These are phyloP conservation scores for Aspergillus floridensis DNA, from an alignment of 2,329 filamentous ascomycete genomes.

Conservation along the genomic window DNA sequence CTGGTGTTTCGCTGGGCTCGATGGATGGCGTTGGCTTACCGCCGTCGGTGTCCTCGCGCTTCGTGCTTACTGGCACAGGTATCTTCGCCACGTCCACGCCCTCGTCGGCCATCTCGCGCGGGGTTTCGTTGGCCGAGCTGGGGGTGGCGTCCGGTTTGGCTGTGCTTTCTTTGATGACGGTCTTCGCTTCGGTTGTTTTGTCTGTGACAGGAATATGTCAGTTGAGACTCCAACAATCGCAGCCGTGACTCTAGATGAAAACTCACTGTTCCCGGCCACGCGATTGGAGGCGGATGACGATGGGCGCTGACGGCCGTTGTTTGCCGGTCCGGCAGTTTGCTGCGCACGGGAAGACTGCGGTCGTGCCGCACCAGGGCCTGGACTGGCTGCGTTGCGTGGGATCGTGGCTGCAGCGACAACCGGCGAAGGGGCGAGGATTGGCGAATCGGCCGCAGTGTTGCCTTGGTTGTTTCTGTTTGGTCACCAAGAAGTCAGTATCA, in stretches of 20 bases:
- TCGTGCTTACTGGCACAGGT: slow-evolving; percentile 24
- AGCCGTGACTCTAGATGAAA: slow-evolving; percentile 23
- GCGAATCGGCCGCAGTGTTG: slow-evolving; percentile 58
- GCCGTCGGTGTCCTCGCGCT: slow-evolving; percentile 36
- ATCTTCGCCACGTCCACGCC: slow-evolving; percentile 17
- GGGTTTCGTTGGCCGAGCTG: slow-evolving; percentile 38
- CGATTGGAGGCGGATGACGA: slow-evolving; percentile 62
- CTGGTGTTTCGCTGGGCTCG: slow-evolving; percentile 36
- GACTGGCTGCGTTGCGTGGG: slow-evolving; percentile 61
- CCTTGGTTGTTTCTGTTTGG: slow-evolving; percentile 46
- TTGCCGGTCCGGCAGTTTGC: slow-evolving; percentile 69
- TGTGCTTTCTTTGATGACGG: slow-evolving; percentile 50
- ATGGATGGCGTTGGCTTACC: slow-evolving; percentile 28
- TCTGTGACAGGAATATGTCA: slow-evolving; percentile 20
- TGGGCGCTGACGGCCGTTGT: slow-evolving; percentile 56
- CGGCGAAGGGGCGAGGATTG: slow-evolving; percentile 72
- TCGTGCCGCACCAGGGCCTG: slow-evolving; percentile 57
- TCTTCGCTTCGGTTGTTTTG: slow-evolving; percentile 51
- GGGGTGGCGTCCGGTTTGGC: slow-evolving; percentile 26
- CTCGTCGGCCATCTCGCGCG: slow-evolving; percentile 31
- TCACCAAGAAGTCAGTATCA: slow-evolving; percentile 10
- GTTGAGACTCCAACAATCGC: slow-evolving; percentile 19
- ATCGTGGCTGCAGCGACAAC: slow-evolving; percentile 62
- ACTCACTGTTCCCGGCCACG: slow-evolving; percentile 52
- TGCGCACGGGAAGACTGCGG: slow-evolving; percentile 69